A percentile compares a stretch with the other conserved stretches of the same genome.
Evolutionary conservation across 352 stramenopile species (phyloP).

Genomic region (Phytophthora agathidicida): DNA sequence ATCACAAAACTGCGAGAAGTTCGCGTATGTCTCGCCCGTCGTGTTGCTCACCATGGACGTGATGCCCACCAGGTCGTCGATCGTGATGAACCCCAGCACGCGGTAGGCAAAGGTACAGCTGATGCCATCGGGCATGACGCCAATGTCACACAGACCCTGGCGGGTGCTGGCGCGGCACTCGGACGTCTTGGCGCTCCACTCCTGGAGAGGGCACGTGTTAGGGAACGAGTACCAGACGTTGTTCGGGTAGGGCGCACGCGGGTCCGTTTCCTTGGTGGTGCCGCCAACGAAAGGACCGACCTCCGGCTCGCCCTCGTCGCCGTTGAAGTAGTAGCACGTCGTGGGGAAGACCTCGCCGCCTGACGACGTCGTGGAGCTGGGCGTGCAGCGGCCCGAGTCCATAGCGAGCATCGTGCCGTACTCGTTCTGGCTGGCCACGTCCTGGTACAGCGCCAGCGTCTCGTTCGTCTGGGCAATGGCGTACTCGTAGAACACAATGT

Average conservation of each 20-base stretch:
- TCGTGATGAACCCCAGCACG: slow-evolving; percentile 65
- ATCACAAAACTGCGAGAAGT: slow-evolving; percentile 72
- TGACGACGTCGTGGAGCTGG: slow-evolving; percentile 33
- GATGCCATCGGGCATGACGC: slow-evolving; percentile 61
- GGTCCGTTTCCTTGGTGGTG: slow-evolving; percentile 51
- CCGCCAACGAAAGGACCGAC: slow-evolving; percentile 74
- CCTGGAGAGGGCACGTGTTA: slow-evolving; percentile 64
- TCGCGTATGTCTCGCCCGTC: slow-evolving; percentile 52
- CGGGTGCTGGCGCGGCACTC: slow-evolving; percentile 52
- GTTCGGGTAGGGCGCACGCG: slow-evolving; percentile 70
- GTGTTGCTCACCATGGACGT: slow-evolving; percentile 64
- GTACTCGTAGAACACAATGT: slow-evolving; percentile 87
- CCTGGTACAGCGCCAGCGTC: slow-evolving; percentile 68
- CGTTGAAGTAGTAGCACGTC: slow-evolving; percentile 80
- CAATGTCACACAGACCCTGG: slow-evolving; percentile 59
- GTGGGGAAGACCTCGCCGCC: slow-evolving; percentile 45
- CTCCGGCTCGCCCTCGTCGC: slow-evolving; percentile 61
- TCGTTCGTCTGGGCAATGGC: slow-evolving; percentile 81
- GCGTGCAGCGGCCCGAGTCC: slow-evolving; percentile 69
- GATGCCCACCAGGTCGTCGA: slow-evolving; percentile 82
- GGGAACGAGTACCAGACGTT: slow-evolving; percentile 84
- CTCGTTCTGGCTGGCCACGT: slow-evolving; percentile 49
- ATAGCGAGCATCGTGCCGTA: slow-evolving; percentile 76
- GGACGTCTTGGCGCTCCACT: slow-evolving; percentile 54
- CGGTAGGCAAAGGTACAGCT: slow-evolving; percentile 70